These are phyloP conservation scores for Cotoneaster glaucophyllus DNA, from an alignment of 306 rosid genomes.

Conservation along the genomic window DNA sequence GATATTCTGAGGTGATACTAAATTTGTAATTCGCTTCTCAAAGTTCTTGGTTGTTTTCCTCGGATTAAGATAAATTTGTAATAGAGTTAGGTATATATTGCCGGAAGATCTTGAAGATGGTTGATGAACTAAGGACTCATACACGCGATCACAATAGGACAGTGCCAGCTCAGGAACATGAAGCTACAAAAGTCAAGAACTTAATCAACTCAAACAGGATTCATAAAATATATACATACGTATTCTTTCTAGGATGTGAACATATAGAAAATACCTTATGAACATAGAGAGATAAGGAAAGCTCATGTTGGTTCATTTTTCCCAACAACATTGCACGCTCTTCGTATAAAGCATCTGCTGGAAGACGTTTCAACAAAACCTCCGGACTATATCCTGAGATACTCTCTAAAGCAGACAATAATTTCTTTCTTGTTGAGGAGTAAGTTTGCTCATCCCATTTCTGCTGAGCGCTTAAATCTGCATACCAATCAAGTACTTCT, in stretches of 20 bases:
- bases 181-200: conserved; percentile 50
- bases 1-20: conserved; percentile 50
- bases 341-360: conserved; percentile 80
- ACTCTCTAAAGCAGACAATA: conserved; percentile 74
- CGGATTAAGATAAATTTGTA: conserved; percentile 92
- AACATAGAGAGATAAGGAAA: conserved; percentile 84
- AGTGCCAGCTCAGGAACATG: conserved; percentile 82
- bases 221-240: neutral
- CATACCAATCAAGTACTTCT: conserved; percentile 88
- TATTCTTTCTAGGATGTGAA: neutral
- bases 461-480: conserved; percentile 61
- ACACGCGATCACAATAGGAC: conserved; percentile 86
- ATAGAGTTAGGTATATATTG: conserved; percentile 79
- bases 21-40: conserved; percentile 70
- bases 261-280: conserved; percentile 58
- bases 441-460: conserved; percentile 86
- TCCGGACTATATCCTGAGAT: conserved; percentile 88
- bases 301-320: conserved; percentile 94
- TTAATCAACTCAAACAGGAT: conserved; percentile 13
- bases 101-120: conserved; percentile 59
- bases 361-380: conserved; percentile 74
- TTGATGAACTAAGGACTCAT: conserved; percentile 49
- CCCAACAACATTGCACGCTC: conserved; percentile 92
- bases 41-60: conserved; percentile 62
- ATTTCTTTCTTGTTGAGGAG: conserved; percentile 74